Percentiles rank a stretch among this genome's conserved stretches.
Evolutionary conservation across 305 asterid genomes (phyloP).

Genomic region (Solanum aculeatissimum): DNA sequence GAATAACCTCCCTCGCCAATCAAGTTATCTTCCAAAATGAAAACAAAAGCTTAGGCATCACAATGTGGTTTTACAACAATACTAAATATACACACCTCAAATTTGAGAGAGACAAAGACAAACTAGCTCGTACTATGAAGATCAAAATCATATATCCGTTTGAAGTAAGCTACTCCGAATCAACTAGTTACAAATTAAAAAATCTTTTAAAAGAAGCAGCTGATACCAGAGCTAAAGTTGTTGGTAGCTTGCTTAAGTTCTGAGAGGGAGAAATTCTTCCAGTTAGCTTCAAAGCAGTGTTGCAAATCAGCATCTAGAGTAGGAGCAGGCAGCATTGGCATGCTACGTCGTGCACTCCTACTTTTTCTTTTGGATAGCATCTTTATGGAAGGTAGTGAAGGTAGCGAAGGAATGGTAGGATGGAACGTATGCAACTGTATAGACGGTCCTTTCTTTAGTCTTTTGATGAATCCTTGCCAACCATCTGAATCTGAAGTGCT

Average conservation of each 20-base stretch:
- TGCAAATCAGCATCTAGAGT: constrained; percentile 41
- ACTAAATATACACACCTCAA: background rate
- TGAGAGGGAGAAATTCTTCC: constrained; percentile 74
- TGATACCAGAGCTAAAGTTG: constrained; percentile 46
- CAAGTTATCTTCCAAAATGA: constrained; percentile 39
- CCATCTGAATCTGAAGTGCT: constrained; percentile 23
- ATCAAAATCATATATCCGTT: background rate
- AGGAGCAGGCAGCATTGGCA: constrained; percentile 49
- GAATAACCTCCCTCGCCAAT: constrained; percentile 98
- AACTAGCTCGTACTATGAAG: background rate
- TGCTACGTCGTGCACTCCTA: constrained; percentile 33
- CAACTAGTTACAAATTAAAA: background rate
- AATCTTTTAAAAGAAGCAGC: background rate
- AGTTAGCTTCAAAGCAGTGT: constrained; percentile 64
- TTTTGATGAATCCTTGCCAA: constrained; percentile 76
- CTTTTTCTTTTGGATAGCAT: constrained; percentile 52
- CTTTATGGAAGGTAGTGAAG: constrained; percentile 70
- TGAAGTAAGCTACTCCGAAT: background rate
- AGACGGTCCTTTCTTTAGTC: constrained; percentile 47
- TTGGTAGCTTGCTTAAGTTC: constrained; percentile 65
- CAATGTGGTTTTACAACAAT: background rate
- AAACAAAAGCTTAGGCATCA: background rate
- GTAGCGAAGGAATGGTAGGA: constrained; percentile 47
- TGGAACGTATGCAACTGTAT: constrained; percentile 52
- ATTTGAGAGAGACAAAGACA: background rate